phyloP scores from a whole-genome alignment of 1,284 basidiomycete genomes.

The Boletus smithii region DNA sequence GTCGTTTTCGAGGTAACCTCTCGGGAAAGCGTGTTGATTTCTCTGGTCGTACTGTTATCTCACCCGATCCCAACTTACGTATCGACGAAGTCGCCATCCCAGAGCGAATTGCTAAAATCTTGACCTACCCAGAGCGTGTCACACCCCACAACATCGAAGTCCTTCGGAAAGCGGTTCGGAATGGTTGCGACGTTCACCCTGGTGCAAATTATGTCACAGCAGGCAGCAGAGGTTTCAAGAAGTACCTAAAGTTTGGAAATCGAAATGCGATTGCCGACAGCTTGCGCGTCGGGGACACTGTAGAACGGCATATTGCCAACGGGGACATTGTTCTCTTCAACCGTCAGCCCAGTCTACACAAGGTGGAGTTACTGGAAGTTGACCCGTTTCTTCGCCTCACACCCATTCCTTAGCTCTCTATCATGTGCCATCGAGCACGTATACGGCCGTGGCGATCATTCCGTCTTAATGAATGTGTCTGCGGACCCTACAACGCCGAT shows the following conservation, averaged over 20 bases:
- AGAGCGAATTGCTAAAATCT: conserved; percentile 90
- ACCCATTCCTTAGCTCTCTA: conserved; percentile 69
- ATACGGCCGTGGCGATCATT: conserved; percentile 98
- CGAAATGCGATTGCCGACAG: conserved; percentile 73
- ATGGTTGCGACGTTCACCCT: conserved; percentile 90
- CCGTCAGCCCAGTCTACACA: conserved; percentile 97
- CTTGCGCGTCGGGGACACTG: conserved; percentile 80
- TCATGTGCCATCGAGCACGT: conserved; percentile 95
- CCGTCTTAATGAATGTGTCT: conserved; percentile 98
- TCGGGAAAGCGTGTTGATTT: conserved; percentile 99
- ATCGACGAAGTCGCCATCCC: conserved; percentile 99
- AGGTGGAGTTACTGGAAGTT: conserved; percentile 44
- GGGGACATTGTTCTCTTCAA: conserved; percentile 99
- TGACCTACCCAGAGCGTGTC: conserved; percentile 97
- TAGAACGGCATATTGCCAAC: conserved; percentile 93
- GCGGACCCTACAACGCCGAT: conserved; percentile 99
- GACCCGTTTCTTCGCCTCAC: conserved; percentile 3
- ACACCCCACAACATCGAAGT: conserved; percentile 87
- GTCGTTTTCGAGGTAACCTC: conserved; percentile 96
- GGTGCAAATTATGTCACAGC: conserved; percentile 93
- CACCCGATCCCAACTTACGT: conserved; percentile 95
- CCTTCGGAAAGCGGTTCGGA: conserved; percentile 78
- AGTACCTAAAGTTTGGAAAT: conserved; percentile 82
- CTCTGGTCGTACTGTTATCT: conserved; percentile 97
- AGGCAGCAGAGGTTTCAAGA: conserved; percentile 78